A percentile compares a stretch with the other conserved stretches of the same genome.
These are phyloP conservation scores for Asparagopsis taxiformis DNA, from an alignment of 31 red algal species.

Conservation along the genomic window DNA sequence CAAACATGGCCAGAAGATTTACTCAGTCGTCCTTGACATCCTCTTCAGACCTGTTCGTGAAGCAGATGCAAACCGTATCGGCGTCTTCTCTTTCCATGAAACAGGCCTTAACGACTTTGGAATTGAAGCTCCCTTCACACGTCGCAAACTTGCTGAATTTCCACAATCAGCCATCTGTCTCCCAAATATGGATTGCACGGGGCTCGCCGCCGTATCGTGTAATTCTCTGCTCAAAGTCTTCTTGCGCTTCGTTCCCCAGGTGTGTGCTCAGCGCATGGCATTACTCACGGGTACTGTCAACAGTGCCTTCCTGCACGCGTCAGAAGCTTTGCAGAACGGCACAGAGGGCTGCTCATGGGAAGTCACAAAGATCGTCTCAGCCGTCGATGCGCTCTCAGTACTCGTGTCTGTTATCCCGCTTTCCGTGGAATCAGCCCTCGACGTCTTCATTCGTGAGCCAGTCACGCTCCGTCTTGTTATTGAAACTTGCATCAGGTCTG, in stretches of 20 bases:
- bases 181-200: constrained; percentile 60
- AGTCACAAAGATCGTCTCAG: constrained; percentile 40
- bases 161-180: constrained; percentile 50
- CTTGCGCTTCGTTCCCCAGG: too few relatives aligned
- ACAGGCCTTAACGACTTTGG: constrained; percentile 30
- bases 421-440: too few relatives aligned
- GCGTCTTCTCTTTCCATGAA: constrained; percentile 35
- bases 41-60: constrained; percentile 53
- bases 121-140: constrained; percentile 17
- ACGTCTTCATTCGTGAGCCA: too few relatives aligned
- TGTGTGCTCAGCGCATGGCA: constrained; percentile 42
- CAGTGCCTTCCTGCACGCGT: too few relatives aligned
- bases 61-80: constrained; percentile 40
- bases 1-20: constrained; percentile 39
- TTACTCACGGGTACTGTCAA: constrained; percentile 48
- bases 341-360: constrained; percentile 40
- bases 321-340: too few relatives aligned
- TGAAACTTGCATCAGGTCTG: too few relatives aligned
- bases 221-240: too few relatives aligned
- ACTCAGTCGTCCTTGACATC: constrained; percentile 36
- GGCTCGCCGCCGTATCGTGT: too few relatives aligned
- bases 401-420: too few relatives aligned
- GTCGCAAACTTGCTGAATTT: constrained; percentile 33
- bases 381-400: too few relatives aligned
- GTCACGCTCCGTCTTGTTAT: too few relatives aligned